Base-by-base conservation (phyloP, 2,329 filamentous ascomycete species). In the Cercospora sesami region DNA sequence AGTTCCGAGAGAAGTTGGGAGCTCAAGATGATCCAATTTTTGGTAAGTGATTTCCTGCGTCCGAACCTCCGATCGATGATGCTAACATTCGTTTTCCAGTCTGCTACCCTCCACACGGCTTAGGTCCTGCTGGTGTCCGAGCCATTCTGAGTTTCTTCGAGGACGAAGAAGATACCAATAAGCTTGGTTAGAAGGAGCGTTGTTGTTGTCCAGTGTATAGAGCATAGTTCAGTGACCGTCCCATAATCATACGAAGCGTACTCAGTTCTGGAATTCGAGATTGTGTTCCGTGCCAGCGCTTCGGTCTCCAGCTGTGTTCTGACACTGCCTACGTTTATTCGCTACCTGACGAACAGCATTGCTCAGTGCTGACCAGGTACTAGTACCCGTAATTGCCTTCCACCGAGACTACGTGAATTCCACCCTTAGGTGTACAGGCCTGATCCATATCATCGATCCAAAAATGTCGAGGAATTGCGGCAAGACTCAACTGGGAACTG, bases 121-220 rank as follows among this genome's bases (percentile, higher is more conserved):
- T 97, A 30, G 93, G 93, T 1, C 88, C 94, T 57, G 87, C 89
- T 70, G 94, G 93, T 53, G 88, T 93, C 70, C 88, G 91, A 78
- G 92, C 93, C n/a, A 88, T 97, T 73, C 85, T 97, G 81, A 91
- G 90, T 78, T 97, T 96, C 83, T 95, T 97, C 79, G 91, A 94
- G 80, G 92, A 92, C 72, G 87, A 88, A 26, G 77, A 80, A 65
- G 76, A 75, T 10, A 58, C 66, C 23, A 67, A 63, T 23, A 71
- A 72, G 55, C 45, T 69, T 55, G 67, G 66, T 36, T 72, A 72
- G 71, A 58, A 66, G 28, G 28, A 30, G 36, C 36, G 16, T 42
- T 42, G 16, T 39, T 21, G 45, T 51, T 51, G 45, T 31, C 53
- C 8, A 21, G 16, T 58, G 53, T 58, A 58, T 12, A 58, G 53